Evolutionary conservation across 2,329 filamentous ascomycete genomes (phyloP).

Genomic region (Colletotrichum somersetense): DNA sequence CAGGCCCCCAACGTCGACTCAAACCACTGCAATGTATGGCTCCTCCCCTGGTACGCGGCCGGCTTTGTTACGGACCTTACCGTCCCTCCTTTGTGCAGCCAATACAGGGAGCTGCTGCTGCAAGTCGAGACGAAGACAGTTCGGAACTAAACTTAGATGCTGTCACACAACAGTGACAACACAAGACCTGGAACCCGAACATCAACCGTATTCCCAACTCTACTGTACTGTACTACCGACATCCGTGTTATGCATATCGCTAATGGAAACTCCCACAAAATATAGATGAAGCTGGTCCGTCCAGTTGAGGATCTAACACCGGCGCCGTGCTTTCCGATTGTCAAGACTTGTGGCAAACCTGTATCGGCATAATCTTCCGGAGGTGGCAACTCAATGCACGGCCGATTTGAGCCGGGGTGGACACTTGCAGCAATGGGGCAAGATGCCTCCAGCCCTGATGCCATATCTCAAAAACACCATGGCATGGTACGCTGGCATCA

Average conservation of each 20-base stretch:
- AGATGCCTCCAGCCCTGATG: constrained; percentile 3
- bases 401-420: constrained; percentile 6
- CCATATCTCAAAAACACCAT: constrained; percentile 8
- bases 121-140: not conserved
- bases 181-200: not conserved
- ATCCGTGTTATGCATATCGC: not conserved
- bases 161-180: not conserved
- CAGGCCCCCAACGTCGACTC: not conserved
- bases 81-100: not conserved
- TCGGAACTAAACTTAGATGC: not conserved
- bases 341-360: not conserved
- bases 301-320: not conserved
- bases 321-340: not conserved
- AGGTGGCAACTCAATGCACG: not conserved
- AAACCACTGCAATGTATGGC: not conserved
- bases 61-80: not conserved
- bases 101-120: not conserved
- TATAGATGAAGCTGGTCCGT: not conserved
- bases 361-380: not conserved
- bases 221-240: not conserved
- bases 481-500: constrained; percentile 1
- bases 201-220: not conserved
- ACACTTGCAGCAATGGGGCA: not conserved
- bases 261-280: not conserved
- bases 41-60: not conserved